Evolutionary conservation across 179 eudicot genomes (phyloP).

Genomic region (Heliamphora pulchella): DNA sequence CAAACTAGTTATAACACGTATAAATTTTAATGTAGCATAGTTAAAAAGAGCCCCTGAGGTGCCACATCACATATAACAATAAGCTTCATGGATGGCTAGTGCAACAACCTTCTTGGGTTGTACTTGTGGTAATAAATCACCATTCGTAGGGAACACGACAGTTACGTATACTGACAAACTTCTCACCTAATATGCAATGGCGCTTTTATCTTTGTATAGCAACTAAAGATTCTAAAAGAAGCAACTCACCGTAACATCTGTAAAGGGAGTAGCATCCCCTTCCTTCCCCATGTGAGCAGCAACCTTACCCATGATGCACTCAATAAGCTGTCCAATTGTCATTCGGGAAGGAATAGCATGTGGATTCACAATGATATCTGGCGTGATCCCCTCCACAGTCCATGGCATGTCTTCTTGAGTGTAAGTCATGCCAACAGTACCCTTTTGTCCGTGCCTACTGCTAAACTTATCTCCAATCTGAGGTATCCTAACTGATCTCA

Average conservation of each 20-base stretch:
- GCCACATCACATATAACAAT: neutral
- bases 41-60: neutral
- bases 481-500: slow-evolving; percentile 83
- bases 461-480: slow-evolving; percentile 94
- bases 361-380: slow-evolving; percentile 87
- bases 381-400: slow-evolving; percentile 84
- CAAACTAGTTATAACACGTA: too few species aligned
- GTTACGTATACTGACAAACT: neutral
- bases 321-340: slow-evolving; percentile 95
- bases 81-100: neutral
- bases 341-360: slow-evolving; percentile 96
- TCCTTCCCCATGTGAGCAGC: slow-evolving; percentile 94
- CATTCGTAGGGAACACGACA: neutral
- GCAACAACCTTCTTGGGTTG: too few species aligned
- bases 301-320: slow-evolving; percentile 95
- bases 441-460: slow-evolving; percentile 92
- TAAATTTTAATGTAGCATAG: neutral
- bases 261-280: slow-evolving; percentile 97
- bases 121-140: neutral
- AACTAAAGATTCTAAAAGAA: neutral
- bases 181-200: neutral
- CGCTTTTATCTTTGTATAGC: too few species aligned
- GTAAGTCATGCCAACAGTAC: slow-evolving; percentile 90
- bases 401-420: slow-evolving; percentile 97
- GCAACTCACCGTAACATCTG: slow-evolving; percentile 79